Evolutionary conservation across 192 early-diverging fungal genomes (phyloP).

Genomic region (Backusella mclennaniae): DNA sequence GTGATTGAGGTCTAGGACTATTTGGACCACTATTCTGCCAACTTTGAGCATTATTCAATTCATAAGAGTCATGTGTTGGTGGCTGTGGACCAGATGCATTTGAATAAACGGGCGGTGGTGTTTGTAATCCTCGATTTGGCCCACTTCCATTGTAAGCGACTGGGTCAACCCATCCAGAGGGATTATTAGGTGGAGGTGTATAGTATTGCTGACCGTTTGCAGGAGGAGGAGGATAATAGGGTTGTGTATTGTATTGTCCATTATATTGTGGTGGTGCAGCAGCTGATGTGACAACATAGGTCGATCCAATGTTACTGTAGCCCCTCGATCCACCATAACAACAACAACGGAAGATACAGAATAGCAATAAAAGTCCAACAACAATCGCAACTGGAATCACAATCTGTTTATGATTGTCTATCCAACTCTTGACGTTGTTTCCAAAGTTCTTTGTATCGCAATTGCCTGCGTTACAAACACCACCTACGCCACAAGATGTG

Average conservation of each 20-base stretch:
- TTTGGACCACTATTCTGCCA: not conserved
- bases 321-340: slow-evolving; percentile 1
- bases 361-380: slow-evolving; percentile 39
- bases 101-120: slow-evolving; percentile 21
- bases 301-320: not conserved
- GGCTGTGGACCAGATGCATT: not conserved
- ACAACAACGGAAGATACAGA: slow-evolving; percentile 27
- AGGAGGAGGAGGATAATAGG: slow-evolving; percentile 11
- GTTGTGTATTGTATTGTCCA: not conserved
- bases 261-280: not conserved
- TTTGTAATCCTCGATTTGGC: not conserved
- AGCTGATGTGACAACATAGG: not conserved
- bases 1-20: not conserved
- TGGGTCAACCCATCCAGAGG: slow-evolving; percentile 20
- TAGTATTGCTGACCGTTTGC: not conserved
- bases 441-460: slow-evolving; percentile 37
- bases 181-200: not conserved
- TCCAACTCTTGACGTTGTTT: slow-evolving; percentile 41
- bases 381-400: slow-evolving; percentile 42
- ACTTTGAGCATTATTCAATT: not conserved
- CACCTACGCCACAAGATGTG: slow-evolving; percentile 69
- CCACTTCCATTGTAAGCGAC: slow-evolving; percentile 6
- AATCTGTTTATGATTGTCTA: slow-evolving; percentile 43
- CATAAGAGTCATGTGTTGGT: slow-evolving; percentile 1
- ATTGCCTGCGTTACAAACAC: slow-evolving; percentile 59